Percentiles rank a stretch among this genome's conserved stretches.
These are phyloP conservation scores for Hymenoscyphus scutula DNA, from an alignment of 2,329 filamentous ascomycete genomes.

Conservation along the genomic window DNA sequence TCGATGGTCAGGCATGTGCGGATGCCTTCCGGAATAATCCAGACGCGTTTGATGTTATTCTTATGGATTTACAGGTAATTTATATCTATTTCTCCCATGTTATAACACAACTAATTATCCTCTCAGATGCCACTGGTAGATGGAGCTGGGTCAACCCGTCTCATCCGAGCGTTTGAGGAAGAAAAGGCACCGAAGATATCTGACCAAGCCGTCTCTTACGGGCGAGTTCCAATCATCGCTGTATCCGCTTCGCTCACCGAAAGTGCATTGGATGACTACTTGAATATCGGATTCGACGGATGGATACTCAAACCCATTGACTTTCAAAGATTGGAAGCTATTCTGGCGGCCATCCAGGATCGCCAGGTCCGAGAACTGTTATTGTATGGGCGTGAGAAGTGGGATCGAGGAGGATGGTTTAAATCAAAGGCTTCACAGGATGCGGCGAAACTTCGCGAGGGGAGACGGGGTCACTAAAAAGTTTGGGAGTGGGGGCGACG, in stretches of 20 bases:
- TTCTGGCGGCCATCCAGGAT: constrained; percentile 21
- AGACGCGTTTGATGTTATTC: constrained; percentile 22
- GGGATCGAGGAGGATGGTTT: constrained; percentile 25
- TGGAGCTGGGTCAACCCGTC: constrained; percentile 19
- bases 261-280: constrained; percentile 15
- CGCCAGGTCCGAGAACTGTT: constrained; percentile 15
- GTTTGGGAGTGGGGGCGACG: too few relatives aligned
- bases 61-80: constrained; percentile 27
- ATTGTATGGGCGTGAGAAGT: constrained; percentile 19
- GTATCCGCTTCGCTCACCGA: constrained; percentile 27
- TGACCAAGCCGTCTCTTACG: constrained; percentile 7
- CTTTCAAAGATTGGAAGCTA: constrained; percentile 22
- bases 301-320: constrained; percentile 29
- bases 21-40: constrained; percentile 62
- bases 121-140: constrained; percentile 26
- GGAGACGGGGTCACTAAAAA: too few relatives aligned
- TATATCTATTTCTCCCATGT: neutral
- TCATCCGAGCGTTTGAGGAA: constrained; percentile 23
- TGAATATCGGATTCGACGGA: constrained; percentile 23
- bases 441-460: too few relatives aligned
- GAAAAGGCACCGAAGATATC: constrained; percentile 9
- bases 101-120: neutral
- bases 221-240: constrained; percentile 25
- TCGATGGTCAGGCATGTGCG: constrained; percentile 73
- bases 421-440: neutral